Evolutionary conservation across 2,329 filamentous ascomycete species (phyloP), one percentile per base, ranked within the genome.

Genomic region (Botrytis paeoniae): DNA sequence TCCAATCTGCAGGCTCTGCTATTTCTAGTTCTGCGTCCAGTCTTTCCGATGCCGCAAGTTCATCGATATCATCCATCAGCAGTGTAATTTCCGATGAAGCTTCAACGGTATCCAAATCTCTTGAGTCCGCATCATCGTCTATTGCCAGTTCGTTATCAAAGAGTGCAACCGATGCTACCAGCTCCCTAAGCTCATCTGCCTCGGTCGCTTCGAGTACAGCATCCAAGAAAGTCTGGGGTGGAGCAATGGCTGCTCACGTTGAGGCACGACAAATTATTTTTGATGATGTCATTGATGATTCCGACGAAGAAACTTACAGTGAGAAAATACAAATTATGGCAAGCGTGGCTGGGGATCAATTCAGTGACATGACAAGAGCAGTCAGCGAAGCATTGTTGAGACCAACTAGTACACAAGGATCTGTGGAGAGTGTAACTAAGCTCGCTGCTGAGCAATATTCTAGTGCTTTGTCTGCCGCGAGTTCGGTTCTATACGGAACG

Each of bases 381-480:
- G 86, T 89, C 43, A 86, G 86, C 73, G 87, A 89, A 80, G 88
- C 87, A 39, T 80, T 88, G 16, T 78, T 86, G 41, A 82, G 84
- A 60, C 81, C 84, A 22, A 81, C 84, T 1, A 84, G 63, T 20
- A 77, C 75, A 80, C 69, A 86, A 75, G 85, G 85, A 9, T 81
- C 80, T 35, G 83, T 84, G 6, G 86, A 86, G 74, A 71, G 71
- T 54, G 82, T 85, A 12, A 86, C 84, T 3, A 88, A 86, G 64
- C 77, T 89, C 45, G 88, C 87, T 45, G 85, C 83, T 64, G 87
- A 87, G 69, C 85, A 89, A 75, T 89, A 89, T 75, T 84, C 85
- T 25, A 86, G 84, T 74, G 89, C 88, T 29, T 78, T 89, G 41
- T 82, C 84, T 51, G 88, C 88, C 62, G 89, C 88, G 0, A 89